Percentiles rank a stretch among this genome's conserved stretches.
Conservation (phyloP, 805 yeast genomes). For the Wickerhamomyces mucosus region DNA sequence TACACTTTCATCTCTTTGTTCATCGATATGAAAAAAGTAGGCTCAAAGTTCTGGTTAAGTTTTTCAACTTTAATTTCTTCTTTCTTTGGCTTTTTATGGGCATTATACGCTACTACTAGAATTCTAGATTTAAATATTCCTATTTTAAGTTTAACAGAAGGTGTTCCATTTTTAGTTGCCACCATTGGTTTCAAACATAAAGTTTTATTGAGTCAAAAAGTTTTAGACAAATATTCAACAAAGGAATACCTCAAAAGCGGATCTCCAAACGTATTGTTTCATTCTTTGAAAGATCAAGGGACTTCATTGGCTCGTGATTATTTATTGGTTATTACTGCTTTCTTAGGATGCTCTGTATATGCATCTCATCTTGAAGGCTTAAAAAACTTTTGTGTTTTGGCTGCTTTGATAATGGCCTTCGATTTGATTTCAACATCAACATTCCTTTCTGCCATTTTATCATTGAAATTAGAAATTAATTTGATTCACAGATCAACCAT, state of each 20-base stretch:
- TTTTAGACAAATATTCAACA: constrained; percentile 26
- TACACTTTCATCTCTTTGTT: constrained; percentile 71
- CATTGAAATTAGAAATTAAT: constrained; percentile 82
- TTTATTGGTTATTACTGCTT: constrained; percentile 58
- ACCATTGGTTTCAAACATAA: constrained; percentile 88
- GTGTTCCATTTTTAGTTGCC: constrained; percentile 87
- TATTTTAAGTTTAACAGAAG: constrained; percentile 72
- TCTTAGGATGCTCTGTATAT: constrained; percentile 54
- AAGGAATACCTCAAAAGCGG: constrained; percentile 23
- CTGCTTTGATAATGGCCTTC: constrained; percentile 57
- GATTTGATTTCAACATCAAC: constrained; percentile 72
- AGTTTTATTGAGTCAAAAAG: constrained; percentile 56
- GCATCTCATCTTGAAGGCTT: constrained; percentile 65
- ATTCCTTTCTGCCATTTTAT: constrained; percentile 73
- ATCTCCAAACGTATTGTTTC: constrained; percentile 25
- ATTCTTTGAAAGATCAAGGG: constrained; percentile 28
- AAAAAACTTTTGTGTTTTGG: constrained; percentile 69
- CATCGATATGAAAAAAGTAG: constrained; percentile 62
- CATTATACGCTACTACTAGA: constrained; percentile 53
- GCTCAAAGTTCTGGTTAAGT: constrained; percentile 84
- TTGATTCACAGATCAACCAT: constrained; percentile 75
- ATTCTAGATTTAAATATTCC: constrained; percentile 54
- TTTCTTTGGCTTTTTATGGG: constrained; percentile 74
- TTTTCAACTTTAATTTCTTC: constrained; percentile 72
- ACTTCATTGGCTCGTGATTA: constrained; percentile 55